Conservation (phyloP, 768 basidiomycete species). For the Pleurotus eryngii region DNA sequence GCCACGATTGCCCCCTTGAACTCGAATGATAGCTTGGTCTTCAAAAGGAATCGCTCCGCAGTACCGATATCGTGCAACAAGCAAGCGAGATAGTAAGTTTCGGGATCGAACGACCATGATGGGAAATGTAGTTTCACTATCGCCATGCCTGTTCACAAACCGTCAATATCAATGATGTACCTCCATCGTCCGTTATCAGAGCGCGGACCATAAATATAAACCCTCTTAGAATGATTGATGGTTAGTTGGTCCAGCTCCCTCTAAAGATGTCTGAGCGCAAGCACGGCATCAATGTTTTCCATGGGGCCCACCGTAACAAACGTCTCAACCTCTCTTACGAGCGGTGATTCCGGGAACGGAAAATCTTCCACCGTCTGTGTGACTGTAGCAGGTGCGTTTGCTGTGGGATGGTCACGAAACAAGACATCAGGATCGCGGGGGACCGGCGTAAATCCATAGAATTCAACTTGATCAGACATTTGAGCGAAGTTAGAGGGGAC, state of each 20-base stretch:
- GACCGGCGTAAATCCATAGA: slow-evolving; percentile 49
- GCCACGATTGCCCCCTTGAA: slow-evolving; percentile 54
- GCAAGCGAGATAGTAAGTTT: slow-evolving; percentile 50
- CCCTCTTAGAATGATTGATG: slow-evolving; percentile 47
- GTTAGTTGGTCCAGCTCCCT: slow-evolving; percentile 42
- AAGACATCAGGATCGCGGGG: slow-evolving; percentile 45
- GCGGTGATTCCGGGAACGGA: slow-evolving; percentile 37
- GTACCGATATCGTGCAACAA: slow-evolving; percentile 53
- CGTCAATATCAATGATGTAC: background rate
- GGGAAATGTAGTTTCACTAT: slow-evolving; percentile 45
- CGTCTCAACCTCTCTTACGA: slow-evolving; percentile 34
- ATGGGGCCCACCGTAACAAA: slow-evolving; percentile 32
- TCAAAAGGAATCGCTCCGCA: slow-evolving; percentile 42
- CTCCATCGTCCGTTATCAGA: background rate
- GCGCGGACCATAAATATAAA: slow-evolving; percentile 45
- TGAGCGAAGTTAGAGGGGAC: background rate
- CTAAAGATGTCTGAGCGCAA: slow-evolving; percentile 16
- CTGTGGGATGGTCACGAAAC: slow-evolving; percentile 43
- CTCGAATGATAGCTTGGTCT: slow-evolving; percentile 55
- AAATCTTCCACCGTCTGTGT: slow-evolving; percentile 42
- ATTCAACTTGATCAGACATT: slow-evolving; percentile 18
- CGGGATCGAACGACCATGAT: slow-evolving; percentile 36
- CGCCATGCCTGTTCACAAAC: slow-evolving; percentile 38
- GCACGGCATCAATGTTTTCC: background rate
- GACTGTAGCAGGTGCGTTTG: slow-evolving; percentile 32